A percentile compares a stretch with the other conserved stretches of the same genome.
phyloP scores from a whole-genome alignment of 2,329 filamentous ascomycete species.

The Pseudocercospora fijiensis region DNA sequence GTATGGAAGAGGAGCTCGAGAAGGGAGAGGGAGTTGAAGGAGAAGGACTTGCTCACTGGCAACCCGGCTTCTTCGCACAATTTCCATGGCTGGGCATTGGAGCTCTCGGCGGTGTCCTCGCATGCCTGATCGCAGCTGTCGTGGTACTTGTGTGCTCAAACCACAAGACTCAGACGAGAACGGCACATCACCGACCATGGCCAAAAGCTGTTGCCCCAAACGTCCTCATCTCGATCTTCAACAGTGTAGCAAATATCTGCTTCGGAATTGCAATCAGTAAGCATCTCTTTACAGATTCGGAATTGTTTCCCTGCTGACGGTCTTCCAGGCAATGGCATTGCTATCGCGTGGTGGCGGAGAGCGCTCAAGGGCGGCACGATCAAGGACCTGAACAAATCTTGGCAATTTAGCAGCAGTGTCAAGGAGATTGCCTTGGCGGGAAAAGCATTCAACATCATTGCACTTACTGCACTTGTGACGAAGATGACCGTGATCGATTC shows the following conservation, averaged over 20 bases:
- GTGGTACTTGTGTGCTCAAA: constrained; percentile 4
- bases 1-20: constrained; percentile 4
- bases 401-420: constrained; percentile 27
- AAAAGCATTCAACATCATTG: constrained; percentile 31
- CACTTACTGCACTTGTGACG: constrained; percentile 26
- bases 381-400: constrained; percentile 26
- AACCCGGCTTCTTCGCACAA: constrained; percentile 7
- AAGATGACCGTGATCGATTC: constrained; percentile 30
- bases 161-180: constrained; percentile 6
- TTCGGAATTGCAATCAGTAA: constrained; percentile 27
- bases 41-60: not conserved
- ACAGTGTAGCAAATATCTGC: constrained; percentile 22
- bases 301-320: too few relatives aligned
- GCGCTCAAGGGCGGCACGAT: constrained; percentile 28
- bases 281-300: not conserved
- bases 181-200: not conserved
- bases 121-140: constrained; percentile 2
- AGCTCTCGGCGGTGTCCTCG: not conserved
- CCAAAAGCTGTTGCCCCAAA: constrained; percentile 22
- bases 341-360: constrained; percentile 31
- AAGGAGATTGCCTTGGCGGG: constrained; percentile 22
- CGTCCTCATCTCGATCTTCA: constrained; percentile 22
- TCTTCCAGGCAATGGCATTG: constrained; percentile 24
- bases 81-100: constrained; percentile 10
- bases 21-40: not conserved